Evolutionary conservation across 208 protist species (phyloP), one percentile per base, ranked within the genome.

Genomic region (Angomonas deanei): DNA sequence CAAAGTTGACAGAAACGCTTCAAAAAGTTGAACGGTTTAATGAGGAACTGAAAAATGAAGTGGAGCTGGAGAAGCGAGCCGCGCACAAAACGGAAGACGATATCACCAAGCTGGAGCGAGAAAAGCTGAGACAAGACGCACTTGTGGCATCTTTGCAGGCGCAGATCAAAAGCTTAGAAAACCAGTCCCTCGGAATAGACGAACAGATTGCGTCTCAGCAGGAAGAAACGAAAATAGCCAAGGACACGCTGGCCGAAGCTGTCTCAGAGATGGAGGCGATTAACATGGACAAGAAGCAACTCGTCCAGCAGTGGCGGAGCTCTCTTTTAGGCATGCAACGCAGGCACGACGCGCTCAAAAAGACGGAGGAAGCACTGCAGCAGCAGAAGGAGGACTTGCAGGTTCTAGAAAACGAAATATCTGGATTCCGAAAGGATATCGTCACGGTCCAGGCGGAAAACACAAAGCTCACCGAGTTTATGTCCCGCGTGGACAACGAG

Each of bases 41-140:
- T 76, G 83, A 93, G 13, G 76, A 98, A 53, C 82, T 98, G 53
- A 92, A 96, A 66, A 73, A 74, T 63, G 91, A 98, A 64, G 97
- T 98, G 53, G 80, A 93, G 34, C 78, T 98, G 8, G 95, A 97
- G 64, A 78, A 92, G n/a, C 91, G 93, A 30, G 96, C 91, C 0
- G 92, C 97, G 0, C 93, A 97, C 74, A 98, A 98, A 68, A 96
- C 95, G 0, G 94, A 98, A 72, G 90, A 97, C 67, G 91, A 97
- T 61, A 96, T 98, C 68, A 87, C 83, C n/a, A 84, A 92, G 69
- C 79, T 98, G 6, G 96, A 98, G 63, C 78, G 78, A 33, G 79
- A 84, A 34, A 98, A 98, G 68, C 72, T 93, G 23, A 74, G 84
- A n/a, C 93, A 98, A 72, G 96, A 98, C 62, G 67, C 80, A 13